Evolutionary conservation across 768 basidiomycete genomes (phyloP).

Genomic region (Steccherinum ochraceum): DNA sequence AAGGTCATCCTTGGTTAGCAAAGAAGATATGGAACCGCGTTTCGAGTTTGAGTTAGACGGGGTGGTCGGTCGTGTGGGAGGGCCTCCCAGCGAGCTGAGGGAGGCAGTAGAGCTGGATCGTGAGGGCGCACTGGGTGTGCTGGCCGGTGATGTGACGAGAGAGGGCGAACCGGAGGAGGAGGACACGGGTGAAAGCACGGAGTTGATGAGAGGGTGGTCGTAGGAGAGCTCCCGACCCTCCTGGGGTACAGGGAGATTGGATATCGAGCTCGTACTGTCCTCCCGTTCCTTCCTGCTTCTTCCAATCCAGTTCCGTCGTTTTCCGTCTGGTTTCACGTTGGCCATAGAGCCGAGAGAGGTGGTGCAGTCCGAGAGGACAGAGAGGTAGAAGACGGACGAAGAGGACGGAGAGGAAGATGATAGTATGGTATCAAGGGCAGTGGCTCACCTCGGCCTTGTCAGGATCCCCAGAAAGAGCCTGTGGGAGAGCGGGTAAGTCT

Average conservation of each 20-base stretch:
- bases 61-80: conserved; percentile 22
- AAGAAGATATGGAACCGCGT: conserved; percentile 24
- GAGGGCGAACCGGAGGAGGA: neutral
- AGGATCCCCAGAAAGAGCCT: conserved; percentile 17
- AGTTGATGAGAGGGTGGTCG: conserved; percentile 12
- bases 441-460: conserved; percentile 24
- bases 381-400: conserved; percentile 1
- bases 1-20: conserved; percentile 33
- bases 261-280: conserved; percentile 16
- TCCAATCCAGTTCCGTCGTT: conserved; percentile 23
- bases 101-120: conserved; percentile 20
- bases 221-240: conserved; percentile 28
- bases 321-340: conserved; percentile 14
- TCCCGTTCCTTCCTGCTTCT: conserved; percentile 19
- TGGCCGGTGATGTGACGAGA: conserved; percentile 4
- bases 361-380: conserved; percentile 10
- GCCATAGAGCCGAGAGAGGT: too few relatives aligned
- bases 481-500: conserved; percentile 6
- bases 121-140: conserved; percentile 18
- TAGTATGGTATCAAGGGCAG: conserved; percentile 2
- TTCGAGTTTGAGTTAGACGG: conserved; percentile 19
- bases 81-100: conserved; percentile 17
- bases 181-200: neutral
- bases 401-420: conserved; percentile 1
- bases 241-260: conserved; percentile 20